Base-by-base conservation (phyloP, 495 filamentous ascomycete genomes). In the Aspergillus asperescens region DNA sequence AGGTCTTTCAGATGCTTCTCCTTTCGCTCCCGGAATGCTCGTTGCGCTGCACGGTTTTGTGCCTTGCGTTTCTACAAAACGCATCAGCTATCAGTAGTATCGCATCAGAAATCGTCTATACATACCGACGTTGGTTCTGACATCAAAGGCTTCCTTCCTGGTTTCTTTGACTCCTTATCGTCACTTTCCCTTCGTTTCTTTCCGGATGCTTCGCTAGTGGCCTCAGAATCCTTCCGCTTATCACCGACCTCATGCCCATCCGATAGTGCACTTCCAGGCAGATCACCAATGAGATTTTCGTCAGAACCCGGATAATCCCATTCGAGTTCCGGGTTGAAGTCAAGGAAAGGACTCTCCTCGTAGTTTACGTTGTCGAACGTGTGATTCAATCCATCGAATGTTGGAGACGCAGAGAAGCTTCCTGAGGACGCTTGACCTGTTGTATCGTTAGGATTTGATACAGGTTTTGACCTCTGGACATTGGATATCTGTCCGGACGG, bases 1-100 rank as follows among this genome's bases (percentile, higher is more conserved):
- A 99, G 76, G 62, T 99, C 94, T 65, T 92, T 95, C 37, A 99
- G 64, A 62, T 99, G 93, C 70, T 89, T 95, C 71, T 99, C 93
- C 73, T 99, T 99, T 41, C 93, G 88, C 66, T 99, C 93, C 20
- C 93, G 81, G 81, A 99, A 99, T 6, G 93, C 93, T 35, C 93
- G 81, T 71, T 99, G 93, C 23, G 93, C 93, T 1, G 94, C 93
- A 52, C 93, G 86, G 59, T 99, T 99, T 64, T 99, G 93, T 9
- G 94, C 93, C 72, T 99, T 99, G 57, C 93, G 88, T 75, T 99
- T 99, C 91, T 96, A 60, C 29, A 53, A 2, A n/a, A 64, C 60
- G 41, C 31, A 25, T 27, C 19, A 37, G 28, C 16, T 24, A 18
- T 19, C 34, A 23, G 10, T 1, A 3, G 0, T 47, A 28, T 20